A percentile compares a stretch with the other conserved stretches of the same genome.
Conservation (phyloP, 352 stramenopile species). For the Pythium diclinum region DNA sequence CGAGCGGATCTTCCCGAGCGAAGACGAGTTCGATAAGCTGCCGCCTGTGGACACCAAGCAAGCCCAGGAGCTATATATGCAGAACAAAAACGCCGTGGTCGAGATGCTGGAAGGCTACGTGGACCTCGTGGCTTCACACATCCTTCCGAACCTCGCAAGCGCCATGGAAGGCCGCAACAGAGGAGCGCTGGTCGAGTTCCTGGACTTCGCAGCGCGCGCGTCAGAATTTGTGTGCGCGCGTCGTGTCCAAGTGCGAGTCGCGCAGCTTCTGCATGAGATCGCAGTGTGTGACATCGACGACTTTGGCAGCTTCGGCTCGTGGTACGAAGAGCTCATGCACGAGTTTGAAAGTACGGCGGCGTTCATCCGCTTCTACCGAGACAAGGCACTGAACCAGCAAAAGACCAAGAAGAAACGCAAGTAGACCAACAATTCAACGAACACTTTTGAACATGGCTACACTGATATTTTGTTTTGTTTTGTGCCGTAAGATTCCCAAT, state of each 20-base stretch:
- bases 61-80: constrained; percentile 47
- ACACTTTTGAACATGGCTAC: constrained; percentile 22
- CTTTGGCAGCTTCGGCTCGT: constrained; percentile 28
- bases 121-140: constrained; percentile 51
- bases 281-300: constrained; percentile 50
- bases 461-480: constrained; percentile 14
- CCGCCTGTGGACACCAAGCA: constrained; percentile 61
- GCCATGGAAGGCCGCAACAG: constrained; percentile 44
- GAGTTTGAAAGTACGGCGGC: constrained; percentile 35
- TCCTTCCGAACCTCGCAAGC: constrained; percentile 39
- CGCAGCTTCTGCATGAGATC: constrained; percentile 53
- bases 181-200: constrained; percentile 49
- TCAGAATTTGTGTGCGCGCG: constrained; percentile 71
- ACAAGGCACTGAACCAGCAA: constrained; percentile 21
- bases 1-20: constrained; percentile 43
- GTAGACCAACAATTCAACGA: constrained; percentile 8
- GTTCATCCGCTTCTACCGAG: constrained; percentile 40
- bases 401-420: constrained; percentile 29
- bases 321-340: constrained; percentile 24
- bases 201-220: constrained; percentile 62
- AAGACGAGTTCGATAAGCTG: constrained; percentile 50
- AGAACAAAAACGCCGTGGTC: constrained; percentile 52
- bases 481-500: not conserved
- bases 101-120: constrained; percentile 74
- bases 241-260: constrained; percentile 62